Evolutionary conservation across 331 rosid species (phyloP), one percentile per base, ranked within the genome.

Genomic region (Rhamnella rubrinervis): DNA sequence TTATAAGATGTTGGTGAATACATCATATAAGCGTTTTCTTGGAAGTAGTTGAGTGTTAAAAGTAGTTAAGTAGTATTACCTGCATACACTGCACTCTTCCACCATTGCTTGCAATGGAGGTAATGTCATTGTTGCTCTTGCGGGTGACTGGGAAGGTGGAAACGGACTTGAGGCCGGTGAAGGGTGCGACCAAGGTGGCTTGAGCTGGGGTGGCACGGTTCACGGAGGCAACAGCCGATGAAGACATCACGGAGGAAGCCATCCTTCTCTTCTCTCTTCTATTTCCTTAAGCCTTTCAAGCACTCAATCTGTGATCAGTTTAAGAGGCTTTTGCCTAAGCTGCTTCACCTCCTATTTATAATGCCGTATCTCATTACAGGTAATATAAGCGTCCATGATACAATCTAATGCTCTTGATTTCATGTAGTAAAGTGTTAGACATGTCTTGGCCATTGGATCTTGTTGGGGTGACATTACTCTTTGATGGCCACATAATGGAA

Each of bases 21-120:
- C 35, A 31, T 31, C 35, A 2, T 31, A 3, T 31, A 31, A 31
- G 35, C 35, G 35, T 31, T 31, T 31, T 31, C 5, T 0, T 4
- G 35, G 0, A 31, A 31, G 0, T 31, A 31, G 5, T 0, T 4
- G 35, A 4, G 35, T 31, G 35, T 31, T 31, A 31, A 49, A 12
- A 8, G 44, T 6, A 47, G 59, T 39, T 9, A 23, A 11, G 6
- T 14, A 16, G 13, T 1, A 38, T 17, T 60, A 85, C 97, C 90
- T 78, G 4, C 83, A 91, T 87, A 89, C 96, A 85, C 59, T 76
- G 80, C 9, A 85, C 93, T 82, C 86, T 87, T 63, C 87, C 86
- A 21, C 95, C 97, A 11, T 95, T 95, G 91, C 25, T 83, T 4
- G 90, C 71, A 4, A 83, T 4, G 60, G 97, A 67, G 83, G 96